Conservation (phyloP, 2,329 filamentous ascomycete species). For the Alternaria postmessia region DNA sequence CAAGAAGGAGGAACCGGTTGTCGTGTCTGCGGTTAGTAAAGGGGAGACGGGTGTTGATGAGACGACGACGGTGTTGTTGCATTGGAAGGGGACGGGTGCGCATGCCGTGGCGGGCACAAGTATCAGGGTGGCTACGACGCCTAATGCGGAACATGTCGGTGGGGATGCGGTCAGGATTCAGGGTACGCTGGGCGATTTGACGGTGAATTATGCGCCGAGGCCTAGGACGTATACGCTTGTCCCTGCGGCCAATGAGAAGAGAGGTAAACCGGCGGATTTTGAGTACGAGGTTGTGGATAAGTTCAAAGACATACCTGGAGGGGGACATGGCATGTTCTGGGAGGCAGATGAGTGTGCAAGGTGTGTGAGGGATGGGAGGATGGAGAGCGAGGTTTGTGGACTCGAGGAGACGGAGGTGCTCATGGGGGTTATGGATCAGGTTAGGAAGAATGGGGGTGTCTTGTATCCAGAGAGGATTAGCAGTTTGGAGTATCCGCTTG, state of each 20-base stretch:
- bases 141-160: conserved; percentile 60
- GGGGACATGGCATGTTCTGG: conserved; percentile 88
- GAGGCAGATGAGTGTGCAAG: conserved; percentile 81
- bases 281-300: conserved; percentile 53
- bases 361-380: conserved; percentile 78
- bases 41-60: conserved; percentile 79
- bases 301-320: conserved; percentile 58
- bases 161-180: conserved; percentile 73
- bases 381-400: conserved; percentile 69
- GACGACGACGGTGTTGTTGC: conserved; percentile 75
- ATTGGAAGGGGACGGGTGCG: conserved; percentile 68
- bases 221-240: conserved; percentile 72
- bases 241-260: conserved; percentile 70
- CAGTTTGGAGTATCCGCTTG: conserved; percentile 49
- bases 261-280: conserved; percentile 56
- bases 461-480: conserved; percentile 73
- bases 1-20: conserved; percentile 75
- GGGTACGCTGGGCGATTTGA: conserved; percentile 80
- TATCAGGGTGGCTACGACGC: conserved; percentile 60
- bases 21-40: conserved; percentile 70
- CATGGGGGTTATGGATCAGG: conserved; percentile 82
- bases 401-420: conserved; percentile 83
- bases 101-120: conserved; percentile 71
- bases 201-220: conserved; percentile 73
- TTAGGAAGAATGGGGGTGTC: conserved; percentile 68